These are phyloP conservation scores for Tephrocybe sp. DNA, from an alignment of 768 basidiomycete species.

Conservation along the genomic window DNA sequence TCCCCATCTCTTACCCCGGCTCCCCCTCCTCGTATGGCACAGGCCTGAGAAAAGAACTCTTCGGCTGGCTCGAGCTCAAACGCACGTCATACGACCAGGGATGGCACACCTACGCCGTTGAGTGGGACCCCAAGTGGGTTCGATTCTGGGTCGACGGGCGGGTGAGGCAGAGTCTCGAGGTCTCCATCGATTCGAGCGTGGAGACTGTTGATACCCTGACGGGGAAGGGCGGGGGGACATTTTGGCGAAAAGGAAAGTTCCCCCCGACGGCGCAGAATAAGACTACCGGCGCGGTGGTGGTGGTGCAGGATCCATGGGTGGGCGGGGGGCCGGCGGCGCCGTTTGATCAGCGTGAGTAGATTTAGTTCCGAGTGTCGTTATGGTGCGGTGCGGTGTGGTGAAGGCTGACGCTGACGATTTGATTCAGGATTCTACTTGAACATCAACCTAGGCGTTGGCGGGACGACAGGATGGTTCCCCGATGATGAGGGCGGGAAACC, in stretches of 20 bases:
- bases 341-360: slow-evolving; percentile 68
- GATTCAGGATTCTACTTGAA: slow-evolving; percentile 71
- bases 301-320: slow-evolving; percentile 66
- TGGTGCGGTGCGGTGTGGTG: slow-evolving; percentile 19
- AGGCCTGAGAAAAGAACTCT: slow-evolving; percentile 16
- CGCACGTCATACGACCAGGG: slow-evolving; percentile 45
- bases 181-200: slow-evolving; percentile 47
- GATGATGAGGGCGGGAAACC: slow-evolving; percentile 73
- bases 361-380: slow-evolving; percentile 26
- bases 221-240: slow-evolving; percentile 42
- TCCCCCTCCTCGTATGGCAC: slow-evolving; percentile 26
- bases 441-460: slow-evolving; percentile 73
- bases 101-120: slow-evolving; percentile 75
- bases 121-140: slow-evolving; percentile 74
- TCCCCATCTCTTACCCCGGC: not conserved
- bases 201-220: slow-evolving; percentile 22
- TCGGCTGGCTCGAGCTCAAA: slow-evolving; percentile 55
- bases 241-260: slow-evolving; percentile 67
- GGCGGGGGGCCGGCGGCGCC: slow-evolving; percentile 61
- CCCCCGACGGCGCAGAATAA: slow-evolving; percentile 62
- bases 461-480: slow-evolving; percentile 88
- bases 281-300: slow-evolving; percentile 46
- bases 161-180: slow-evolving; percentile 57
- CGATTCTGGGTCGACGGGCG: slow-evolving; percentile 75
- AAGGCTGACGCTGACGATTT: slow-evolving; percentile 13